Percentiles rank a stretch among this genome's conserved stretches.
These are phyloP conservation scores for Euphorbia lathyris DNA, from an alignment of 345 rosid genomes.

Conservation along the genomic window DNA sequence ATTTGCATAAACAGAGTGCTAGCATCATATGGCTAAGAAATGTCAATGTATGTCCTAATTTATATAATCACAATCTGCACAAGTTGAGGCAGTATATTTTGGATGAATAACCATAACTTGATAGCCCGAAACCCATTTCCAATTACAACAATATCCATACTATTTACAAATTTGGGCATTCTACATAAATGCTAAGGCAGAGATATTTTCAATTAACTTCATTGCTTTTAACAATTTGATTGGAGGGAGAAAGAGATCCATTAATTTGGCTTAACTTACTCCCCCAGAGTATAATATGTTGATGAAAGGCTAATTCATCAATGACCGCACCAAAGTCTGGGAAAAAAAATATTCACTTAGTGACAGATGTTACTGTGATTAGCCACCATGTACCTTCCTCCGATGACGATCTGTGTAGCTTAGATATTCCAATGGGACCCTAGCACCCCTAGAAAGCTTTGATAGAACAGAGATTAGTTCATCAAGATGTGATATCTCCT, in stretches of 20 bases:
- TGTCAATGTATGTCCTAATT: no score
- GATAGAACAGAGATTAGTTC: constrained; percentile 64
- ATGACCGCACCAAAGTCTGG: not conserved
- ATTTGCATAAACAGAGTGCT: no score
- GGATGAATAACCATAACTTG: no score
- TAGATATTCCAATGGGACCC: constrained; percentile 89
- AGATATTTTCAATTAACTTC: not conserved
- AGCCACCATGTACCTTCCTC: constrained; percentile 56
- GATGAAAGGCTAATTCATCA: not conserved
- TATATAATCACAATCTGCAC: no score
- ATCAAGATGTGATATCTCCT: constrained; percentile 66
- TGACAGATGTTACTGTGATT: not conserved
- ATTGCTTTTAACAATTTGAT: not conserved
- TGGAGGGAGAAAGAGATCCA: not conserved
- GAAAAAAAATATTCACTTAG: not conserved
- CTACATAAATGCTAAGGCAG: not conserved
- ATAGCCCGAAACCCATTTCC: no score
- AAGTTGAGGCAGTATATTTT: no score
- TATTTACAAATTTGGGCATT: not conserved
- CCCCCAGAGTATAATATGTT: not conserved
- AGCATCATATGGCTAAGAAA: no score
- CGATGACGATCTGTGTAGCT: constrained; percentile 87
- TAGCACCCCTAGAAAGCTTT: constrained; percentile 71
- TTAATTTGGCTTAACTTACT: not conserved
- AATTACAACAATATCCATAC: no score